Conservation (phyloP, 2,329 filamentous ascomycete species). For the Colletotrichum higginsianum region DNA sequence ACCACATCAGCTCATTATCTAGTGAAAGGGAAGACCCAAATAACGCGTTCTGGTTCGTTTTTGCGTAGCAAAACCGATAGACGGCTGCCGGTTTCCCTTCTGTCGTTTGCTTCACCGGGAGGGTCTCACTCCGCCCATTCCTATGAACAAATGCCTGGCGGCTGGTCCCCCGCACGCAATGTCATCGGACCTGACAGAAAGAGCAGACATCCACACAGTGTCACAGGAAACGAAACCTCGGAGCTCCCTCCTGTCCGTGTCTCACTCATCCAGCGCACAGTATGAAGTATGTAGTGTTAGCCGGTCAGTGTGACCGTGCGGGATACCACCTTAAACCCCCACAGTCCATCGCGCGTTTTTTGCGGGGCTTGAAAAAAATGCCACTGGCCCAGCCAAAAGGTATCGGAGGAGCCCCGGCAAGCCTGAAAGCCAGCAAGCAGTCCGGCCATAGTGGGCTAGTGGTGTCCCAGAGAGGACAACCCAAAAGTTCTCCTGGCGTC, state of each 20-base stretch:
- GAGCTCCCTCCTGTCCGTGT: not conserved
- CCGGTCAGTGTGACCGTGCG: not conserved
- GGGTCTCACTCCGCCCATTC: too few relatives aligned
- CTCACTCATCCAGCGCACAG: not conserved
- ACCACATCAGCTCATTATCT: not conserved
- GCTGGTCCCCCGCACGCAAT: too few relatives aligned
- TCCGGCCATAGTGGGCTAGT: not conserved
- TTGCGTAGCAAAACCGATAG: not conserved
- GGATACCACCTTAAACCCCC: slow-evolving; percentile 15
- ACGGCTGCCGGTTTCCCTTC: too few relatives aligned
- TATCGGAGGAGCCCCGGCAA: not conserved
- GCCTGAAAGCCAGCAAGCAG: too few relatives aligned
- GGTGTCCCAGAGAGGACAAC: not conserved
- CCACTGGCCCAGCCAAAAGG: slow-evolving; percentile 11
- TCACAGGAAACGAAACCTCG: too few relatives aligned
- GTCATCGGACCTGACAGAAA: not conserved
- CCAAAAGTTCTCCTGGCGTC: not conserved
- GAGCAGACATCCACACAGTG: not conserved
- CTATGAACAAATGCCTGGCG: too few relatives aligned
- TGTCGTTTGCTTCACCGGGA: too few relatives aligned
- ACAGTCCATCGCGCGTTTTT: slow-evolving; percentile 15
- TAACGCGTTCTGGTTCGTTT: not conserved
- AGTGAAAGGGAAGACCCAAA: not conserved
- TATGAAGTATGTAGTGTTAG: not conserved
- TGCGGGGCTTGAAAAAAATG: slow-evolving; percentile 1